A percentile compares a stretch with the other conserved stretches of the same genome.
phyloP scores from a whole-genome alignment of 495 filamentous ascomycete genomes.

The Annulohypoxylon moriforme region DNA sequence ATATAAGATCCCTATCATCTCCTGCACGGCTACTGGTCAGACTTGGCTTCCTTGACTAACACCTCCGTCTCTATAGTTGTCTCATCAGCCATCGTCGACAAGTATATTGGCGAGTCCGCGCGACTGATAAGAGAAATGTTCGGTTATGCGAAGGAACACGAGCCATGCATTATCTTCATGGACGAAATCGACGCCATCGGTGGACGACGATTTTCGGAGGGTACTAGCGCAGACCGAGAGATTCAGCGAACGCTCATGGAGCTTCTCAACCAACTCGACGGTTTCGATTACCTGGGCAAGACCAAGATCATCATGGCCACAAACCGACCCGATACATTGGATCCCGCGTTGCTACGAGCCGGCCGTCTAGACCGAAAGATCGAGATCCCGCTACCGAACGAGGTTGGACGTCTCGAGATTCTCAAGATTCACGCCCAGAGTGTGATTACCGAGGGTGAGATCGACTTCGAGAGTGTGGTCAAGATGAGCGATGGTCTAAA shows the following conservation, averaged over 20 bases:
- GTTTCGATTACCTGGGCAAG: conserved; percentile 99
- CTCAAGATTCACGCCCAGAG: conserved; percentile 95
- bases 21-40: not conserved
- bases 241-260: conserved; percentile 99
- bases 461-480: conserved; percentile 99
- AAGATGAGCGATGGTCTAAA: conserved; percentile 99
- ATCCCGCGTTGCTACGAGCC: conserved; percentile 92
- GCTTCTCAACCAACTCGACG: conserved; percentile 97
- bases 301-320: conserved; percentile 99
- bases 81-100: conserved; percentile 99
- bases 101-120: conserved; percentile 99
- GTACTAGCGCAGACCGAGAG: conserved; percentile 96
- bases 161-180: conserved; percentile 99
- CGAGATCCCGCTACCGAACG: conserved; percentile 98
- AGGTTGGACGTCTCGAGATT: conserved; percentile 97
- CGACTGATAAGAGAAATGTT: conserved; percentile 99
- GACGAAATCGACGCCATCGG: conserved; percentile 99
- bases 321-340: conserved; percentile 96
- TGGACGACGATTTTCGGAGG: conserved; percentile 96
- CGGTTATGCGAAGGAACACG: conserved; percentile 98
- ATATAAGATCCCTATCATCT: conserved; percentile 22
- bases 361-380: conserved; percentile 97
- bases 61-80: conserved; percentile 72
- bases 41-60: conserved; percentile 19
- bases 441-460: conserved; percentile 90